Conservation (phyloP, 1,284 basidiomycete species). For the Sanghuangporus weigelae region DNA sequence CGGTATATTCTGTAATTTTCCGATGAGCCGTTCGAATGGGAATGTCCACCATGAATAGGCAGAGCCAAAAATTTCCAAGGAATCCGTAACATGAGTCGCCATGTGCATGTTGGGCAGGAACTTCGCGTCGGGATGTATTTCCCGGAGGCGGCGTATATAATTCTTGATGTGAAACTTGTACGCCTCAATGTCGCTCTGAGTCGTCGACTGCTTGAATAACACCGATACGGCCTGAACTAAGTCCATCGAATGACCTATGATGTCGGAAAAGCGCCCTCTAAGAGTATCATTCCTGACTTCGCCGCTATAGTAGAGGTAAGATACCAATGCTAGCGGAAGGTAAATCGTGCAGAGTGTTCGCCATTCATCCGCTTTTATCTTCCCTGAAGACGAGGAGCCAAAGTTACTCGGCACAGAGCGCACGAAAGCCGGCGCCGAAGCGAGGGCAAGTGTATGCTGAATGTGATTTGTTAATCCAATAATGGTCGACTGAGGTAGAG, state of each 20-base stretch:
- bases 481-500: neutral
- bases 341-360: constrained; percentile 26
- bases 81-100: constrained; percentile 23
- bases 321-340: constrained; percentile 29
- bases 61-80: constrained; percentile 21
- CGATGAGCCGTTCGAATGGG: constrained; percentile 23
- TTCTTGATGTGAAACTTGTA: neutral
- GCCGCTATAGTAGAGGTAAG: constrained; percentile 24
- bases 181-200: neutral
- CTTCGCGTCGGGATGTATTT: neutral
- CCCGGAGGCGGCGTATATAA: neutral
- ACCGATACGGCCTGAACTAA: neutral
- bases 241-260: neutral
- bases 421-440: constrained; percentile 28
- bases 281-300: neutral
- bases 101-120: constrained; percentile 21
- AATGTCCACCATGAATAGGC: constrained; percentile 23
- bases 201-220: neutral
- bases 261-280: neutral
- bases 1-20: constrained; percentile 20
- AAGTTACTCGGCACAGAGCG: constrained; percentile 29
- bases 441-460: constrained; percentile 21
- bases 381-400: constrained; percentile 27
- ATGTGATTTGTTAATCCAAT: neutral
- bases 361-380: constrained; percentile 36